Conservation (phyloP, 495 filamentous ascomycete species). For the Xylaria acuta region DNA sequence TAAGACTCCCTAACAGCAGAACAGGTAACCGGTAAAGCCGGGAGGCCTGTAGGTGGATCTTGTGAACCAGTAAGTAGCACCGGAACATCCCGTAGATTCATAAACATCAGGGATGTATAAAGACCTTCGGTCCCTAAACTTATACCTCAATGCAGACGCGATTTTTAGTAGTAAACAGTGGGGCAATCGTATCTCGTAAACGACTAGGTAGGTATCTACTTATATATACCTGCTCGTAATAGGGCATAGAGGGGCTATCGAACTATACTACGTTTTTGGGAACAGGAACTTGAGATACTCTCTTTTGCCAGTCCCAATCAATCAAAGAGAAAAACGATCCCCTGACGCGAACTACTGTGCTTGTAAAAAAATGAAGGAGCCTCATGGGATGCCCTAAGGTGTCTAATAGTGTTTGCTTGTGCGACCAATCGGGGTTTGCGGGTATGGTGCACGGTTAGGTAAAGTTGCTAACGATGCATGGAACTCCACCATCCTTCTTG, state of each 20-base stretch:
- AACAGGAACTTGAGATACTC: background rate
- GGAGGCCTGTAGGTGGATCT: background rate
- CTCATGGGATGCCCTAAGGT: background rate
- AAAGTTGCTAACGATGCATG: constrained; percentile 13
- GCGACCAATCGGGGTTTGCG: background rate
- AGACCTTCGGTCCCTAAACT: background rate
- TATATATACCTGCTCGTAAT: background rate
- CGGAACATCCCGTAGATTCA: background rate
- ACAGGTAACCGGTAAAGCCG: background rate
- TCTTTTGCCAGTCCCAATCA: background rate
- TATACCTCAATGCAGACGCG: background rate
- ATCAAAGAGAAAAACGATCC: background rate
- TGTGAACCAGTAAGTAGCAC: background rate
- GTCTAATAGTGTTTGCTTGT: background rate
- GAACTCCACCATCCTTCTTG: constrained; percentile 10
- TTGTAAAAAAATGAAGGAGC: background rate
- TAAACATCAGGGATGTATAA: background rate
- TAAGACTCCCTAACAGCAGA: background rate
- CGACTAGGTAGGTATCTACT: background rate
- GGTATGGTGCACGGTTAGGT: background rate
- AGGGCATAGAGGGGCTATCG: background rate
- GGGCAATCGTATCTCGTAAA: background rate
- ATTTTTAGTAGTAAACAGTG: background rate
- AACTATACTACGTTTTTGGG: background rate
- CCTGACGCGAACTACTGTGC: background rate